These are phyloP conservation scores for Scedosporium aurantiacum DNA, from an alignment of 2,329 filamentous ascomycete genomes.

Conservation along the genomic window DNA sequence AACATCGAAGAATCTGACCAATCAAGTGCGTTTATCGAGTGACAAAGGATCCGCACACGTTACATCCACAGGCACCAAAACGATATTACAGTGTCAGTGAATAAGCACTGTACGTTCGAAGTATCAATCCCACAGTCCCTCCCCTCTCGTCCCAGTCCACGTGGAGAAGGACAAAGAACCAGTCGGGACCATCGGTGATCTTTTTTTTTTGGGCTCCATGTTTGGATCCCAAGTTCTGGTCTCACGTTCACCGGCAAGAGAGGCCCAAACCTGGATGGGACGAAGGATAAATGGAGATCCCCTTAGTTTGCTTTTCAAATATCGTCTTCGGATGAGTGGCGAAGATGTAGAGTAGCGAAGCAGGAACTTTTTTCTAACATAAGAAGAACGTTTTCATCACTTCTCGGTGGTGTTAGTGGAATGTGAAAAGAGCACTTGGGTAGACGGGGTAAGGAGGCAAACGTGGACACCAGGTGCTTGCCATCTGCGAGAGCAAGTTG, in stretches of 20 bases:
- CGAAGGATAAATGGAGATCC: slow-evolving; percentile 6
- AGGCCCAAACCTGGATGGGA: slow-evolving; percentile 5
- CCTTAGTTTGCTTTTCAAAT: not conserved
- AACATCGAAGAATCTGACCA: not conserved
- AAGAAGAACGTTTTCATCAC: not conserved
- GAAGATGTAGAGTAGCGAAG: not conserved
- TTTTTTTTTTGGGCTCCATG: not conserved
- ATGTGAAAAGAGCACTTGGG: too few species aligned
- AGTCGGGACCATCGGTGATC: not conserved
- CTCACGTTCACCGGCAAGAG: not conserved
- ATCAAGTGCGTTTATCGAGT: not conserved
- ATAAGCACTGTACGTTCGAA: not conserved
- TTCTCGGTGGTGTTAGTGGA: too few species aligned
- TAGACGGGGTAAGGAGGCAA: too few species aligned
- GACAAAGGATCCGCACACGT: not conserved
- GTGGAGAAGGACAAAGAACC: too few species aligned
- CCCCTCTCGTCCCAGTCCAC: too few species aligned
- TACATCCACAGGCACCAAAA: not conserved
- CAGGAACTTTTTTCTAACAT: not conserved
- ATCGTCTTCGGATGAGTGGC: not conserved
- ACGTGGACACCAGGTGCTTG: too few species aligned
- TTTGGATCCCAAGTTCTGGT: not conserved
- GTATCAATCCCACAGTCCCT: too few species aligned
- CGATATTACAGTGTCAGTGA: not conserved
- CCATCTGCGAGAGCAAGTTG: too few species aligned